Conservation (phyloP, 1,284 basidiomycete genomes). For the Boletus semigastroideus region DNA sequence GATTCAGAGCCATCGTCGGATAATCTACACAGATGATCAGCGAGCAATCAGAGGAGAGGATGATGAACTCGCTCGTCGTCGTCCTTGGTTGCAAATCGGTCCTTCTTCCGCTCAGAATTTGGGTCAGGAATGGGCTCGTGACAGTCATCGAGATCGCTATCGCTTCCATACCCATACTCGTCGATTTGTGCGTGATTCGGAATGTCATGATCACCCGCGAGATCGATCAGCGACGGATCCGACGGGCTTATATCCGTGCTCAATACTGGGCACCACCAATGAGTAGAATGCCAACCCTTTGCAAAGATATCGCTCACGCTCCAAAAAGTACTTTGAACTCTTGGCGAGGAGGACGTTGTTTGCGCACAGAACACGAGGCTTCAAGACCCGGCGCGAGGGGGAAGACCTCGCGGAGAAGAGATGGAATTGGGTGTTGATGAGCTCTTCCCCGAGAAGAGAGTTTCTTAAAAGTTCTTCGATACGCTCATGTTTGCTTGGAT, state of each 20-base stretch:
- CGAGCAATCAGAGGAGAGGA: not conserved
- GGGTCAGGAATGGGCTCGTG: not conserved
- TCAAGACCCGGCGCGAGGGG: slow-evolving; percentile 1
- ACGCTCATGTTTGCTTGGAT: slow-evolving; percentile 4
- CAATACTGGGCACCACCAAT: not conserved
- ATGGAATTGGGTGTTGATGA: slow-evolving; percentile 32
- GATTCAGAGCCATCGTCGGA: slow-evolving; percentile 10
- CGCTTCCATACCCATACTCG: not conserved
- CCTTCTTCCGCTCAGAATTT: not conserved
- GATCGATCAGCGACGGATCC: not conserved
- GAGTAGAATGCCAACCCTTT: not conserved
- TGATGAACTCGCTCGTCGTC: not conserved
- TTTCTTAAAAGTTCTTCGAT: slow-evolving; percentile 24
- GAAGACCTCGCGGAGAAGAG: slow-evolving; percentile 24
- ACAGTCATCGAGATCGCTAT: not conserved
- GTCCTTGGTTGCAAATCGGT: not conserved
- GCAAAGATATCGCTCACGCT: slow-evolving; percentile 15
- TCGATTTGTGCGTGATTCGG: not conserved
- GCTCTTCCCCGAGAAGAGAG: slow-evolving; percentile 25
- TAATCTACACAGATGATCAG: slow-evolving; percentile 5
- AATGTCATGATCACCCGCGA: not conserved
- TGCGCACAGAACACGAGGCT: slow-evolving; percentile 23
- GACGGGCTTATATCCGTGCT: not conserved
- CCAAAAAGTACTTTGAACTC: slow-evolving; percentile 22
- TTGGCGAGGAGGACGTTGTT: slow-evolving; percentile 23